Base-by-base conservation (phyloP, 2,329 filamentous ascomycete genomes). In the Xylaria sp. region DNA sequence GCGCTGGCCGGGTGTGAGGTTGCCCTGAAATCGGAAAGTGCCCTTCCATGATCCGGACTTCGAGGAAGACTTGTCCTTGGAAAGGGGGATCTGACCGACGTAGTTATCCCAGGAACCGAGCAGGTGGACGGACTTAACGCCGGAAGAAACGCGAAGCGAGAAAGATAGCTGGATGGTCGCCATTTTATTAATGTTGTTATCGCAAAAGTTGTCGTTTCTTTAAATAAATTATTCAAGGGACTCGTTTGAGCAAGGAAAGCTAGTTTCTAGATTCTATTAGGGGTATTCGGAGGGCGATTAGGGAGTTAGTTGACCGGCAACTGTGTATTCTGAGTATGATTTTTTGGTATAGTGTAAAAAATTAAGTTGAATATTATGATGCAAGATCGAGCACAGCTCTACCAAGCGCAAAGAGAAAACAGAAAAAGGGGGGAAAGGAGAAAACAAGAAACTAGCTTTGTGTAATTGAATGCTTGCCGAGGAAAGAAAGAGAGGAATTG, bases 61-160 rank as follows among this genome's bases (percentile, higher is more conserved):
- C 83, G 91, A 90, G 58, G 91, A 88, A 79, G 86, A 84, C 85
- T 89, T 90, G 82, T 97, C 93, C 86, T 94, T 94, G 83, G 94
- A 93, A 76, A 98, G 92, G 65, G 95, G 95, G 77, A 97, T 93
- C 84, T 97, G 95, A 75, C 93, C 93, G 76, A 89, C 87, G 88
- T 99, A 99, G 87, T 93, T 93, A 87, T 99, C 96, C 95, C 95
- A 99, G 75, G 95, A 98, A 79, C 95, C 95, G 83, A 98, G 92
- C 75, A 99, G 88, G 81, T 98, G 95, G 80, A 97, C 95, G 79
- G 94, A 95, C 90, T 97, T 97, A 88, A 97, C 93, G 84, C 94
- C 93, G 80, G 93, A 90, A 80, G 94, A 97, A 81, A 97, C 97
- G 86, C 94, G 93, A 82, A 98, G 93, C 82, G 92, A 91, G 86